Evolutionary conservation across 169 alveolate genomes (phyloP), one percentile per base, ranked within the genome.

Genomic region (Plasmodium reichenowi): DNA sequence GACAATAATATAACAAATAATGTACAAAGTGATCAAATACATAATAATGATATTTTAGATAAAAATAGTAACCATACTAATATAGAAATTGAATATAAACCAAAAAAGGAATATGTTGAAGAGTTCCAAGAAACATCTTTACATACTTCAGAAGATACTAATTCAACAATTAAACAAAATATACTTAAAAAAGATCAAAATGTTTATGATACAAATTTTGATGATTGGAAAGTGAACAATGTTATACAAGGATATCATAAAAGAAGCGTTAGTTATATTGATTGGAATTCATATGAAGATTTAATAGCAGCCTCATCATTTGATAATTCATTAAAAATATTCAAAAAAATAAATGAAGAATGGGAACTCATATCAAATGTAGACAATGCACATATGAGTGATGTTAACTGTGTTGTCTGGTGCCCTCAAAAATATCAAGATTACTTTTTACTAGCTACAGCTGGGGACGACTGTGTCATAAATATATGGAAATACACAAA

Each of bases 351-450:
- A 12, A 10, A 63, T 9, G 29, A 64, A 2, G 17, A 32, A 24
- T 76, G 89, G 89, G 50, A 64, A 26, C 67, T 76, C 10, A 48
- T 64, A 22, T 74, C 64, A 52, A 76, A 76, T 45, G 50, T 76
- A 38, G 73, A 90, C 17, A 54, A 67, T 26, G 96, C 95, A 1
- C 96, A 94, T 88, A 67, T 75, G 59, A 85, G 93, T 62, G 96
- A 94, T 52, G 95, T 94, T 22, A 94, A 94, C 52, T 78, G 93
- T 45, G 96, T 94, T 29, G 85, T 92, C n/a, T 94, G 96, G 96
- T 68, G 88, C 24, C 88, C 86, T 12, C 74, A 66, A 52, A 85
- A 73, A 66, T 72, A 43, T 59, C 88, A 72, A 59, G 74, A 85
- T 59, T 60, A 60, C 17, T 85, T 60, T 32, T 20, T 94, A 15